Base-by-base conservation (phyloP, 2,329 filamentous ascomycete genomes). In the Fusarium dimerum region DNA sequence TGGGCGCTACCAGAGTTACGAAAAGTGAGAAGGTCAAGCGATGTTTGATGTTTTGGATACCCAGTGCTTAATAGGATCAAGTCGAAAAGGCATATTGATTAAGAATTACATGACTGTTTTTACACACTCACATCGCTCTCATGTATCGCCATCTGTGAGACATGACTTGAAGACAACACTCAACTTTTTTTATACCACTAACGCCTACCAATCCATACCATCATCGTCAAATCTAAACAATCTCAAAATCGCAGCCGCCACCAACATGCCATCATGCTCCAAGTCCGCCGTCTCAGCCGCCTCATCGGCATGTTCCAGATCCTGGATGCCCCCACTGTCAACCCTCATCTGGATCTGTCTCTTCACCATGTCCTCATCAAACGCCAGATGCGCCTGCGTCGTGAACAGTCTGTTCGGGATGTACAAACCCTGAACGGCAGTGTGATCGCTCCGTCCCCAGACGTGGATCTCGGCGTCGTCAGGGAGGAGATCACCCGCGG, bases 311-410 rank as follows among this genome's bases (percentile, higher is more conserved):
- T 84, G 77, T 32, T 80, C 80, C 50, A 86, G 76, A 48, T 83
- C 78, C 59, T 89, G 84, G 8, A 91, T 78, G 0, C 86, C 86
- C 18, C 76, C 76, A 43, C 76, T 73, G 40, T 83, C 73, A 52
- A 87, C 76, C 54, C 89, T 76, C 61, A 78, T 75, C 57, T 79
- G 75, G 45, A 92, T 73, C 49, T 92, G 71, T 55, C 87, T 80
- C 44, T 73, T 77, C 48, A 90, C 82, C 66, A 92, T 90, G 29
- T 84, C 81, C 60, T 82, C 77, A 18, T 80, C 86, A 66, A 92
- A 92, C 54, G 92, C 90, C 2, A 91, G 83, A 67, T 94, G 90
- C 0, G 89, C 90, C 72, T 94, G 90, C 2, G 92, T 80, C 1
- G 88, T 86, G 51, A 94, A 86, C 17, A 91, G 72, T 18, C 80